Base-by-base conservation (phyloP, 2,329 filamentous ascomycete genomes). In the Arthrobotrys conoides region DNA sequence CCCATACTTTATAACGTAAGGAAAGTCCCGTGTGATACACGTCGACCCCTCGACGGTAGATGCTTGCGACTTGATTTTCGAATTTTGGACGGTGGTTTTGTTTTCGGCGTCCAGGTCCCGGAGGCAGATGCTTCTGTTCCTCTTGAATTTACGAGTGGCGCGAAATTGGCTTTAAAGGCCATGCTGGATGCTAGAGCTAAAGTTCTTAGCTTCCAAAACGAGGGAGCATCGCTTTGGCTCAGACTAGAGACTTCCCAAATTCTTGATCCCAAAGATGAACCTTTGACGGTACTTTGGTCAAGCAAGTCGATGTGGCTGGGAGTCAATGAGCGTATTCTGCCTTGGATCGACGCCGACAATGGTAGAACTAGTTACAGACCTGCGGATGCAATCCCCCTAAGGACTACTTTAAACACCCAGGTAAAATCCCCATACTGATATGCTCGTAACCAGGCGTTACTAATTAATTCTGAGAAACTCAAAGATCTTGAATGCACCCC, bases 1-100 rank as follows among this genome's bases (percentile, higher is more conserved):
- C 72, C 72, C 33, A 71, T 76, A 14, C 44, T 76, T n/a, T 76
- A 57, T n/a, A 30, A 71, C 18, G 8, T 61, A 0, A 63, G 48
- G 9, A 76, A 61, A 55, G 33, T 49, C 6, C 12, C 20, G 18
- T 4, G 49, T 67, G 24, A 33, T 8, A 9, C 57, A 10, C 36
- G 57, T 4, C 57, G 36, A 8, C 57, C 57, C n/a, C n/a, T 27
- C 2, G 36, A 61, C 2, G 33, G 57, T 10, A 36, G 14, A 44
- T 20, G 10, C 22, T n/a, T 61, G 20, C 18, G 22, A 16, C 36
- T 71, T 22, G 30, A 44, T 16, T 71, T 76, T 27, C 57, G 72
- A 8, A 41, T 63, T 9, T 46, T 76, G 46, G 61, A 71, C 27
- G 51, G 63, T 0, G 72, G 72, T 2, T 16, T 59, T 12, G 36